Evolutionary conservation across 768 basidiomycete genomes (phyloP), one percentile per base, ranked within the genome.

Genomic region (Lanmaoa rubissima): DNA sequence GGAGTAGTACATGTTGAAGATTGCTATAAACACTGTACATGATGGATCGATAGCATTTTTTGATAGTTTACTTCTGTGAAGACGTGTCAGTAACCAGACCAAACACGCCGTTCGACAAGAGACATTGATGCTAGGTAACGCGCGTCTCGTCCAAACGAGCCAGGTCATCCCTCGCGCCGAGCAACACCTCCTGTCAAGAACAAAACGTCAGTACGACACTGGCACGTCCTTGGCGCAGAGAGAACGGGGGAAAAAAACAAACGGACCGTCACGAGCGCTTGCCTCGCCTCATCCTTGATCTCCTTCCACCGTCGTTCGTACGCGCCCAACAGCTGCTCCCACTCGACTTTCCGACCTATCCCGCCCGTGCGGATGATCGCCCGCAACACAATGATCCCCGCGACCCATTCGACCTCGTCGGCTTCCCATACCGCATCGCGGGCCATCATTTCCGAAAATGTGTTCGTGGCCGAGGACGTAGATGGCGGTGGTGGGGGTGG

Each of bases 261-360:
- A 46, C 19, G n/a, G 60, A 82, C 85, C 54, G 82, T 81, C 14
- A 85, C 84, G 58, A 85, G 75, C 1, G 79, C 78, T 67, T 86
- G 85, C 57, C 85, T 72, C 14, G 82, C 78, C 67, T 86, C 85
- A 61, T 86, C 85, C 65, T 83, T 83, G 57, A 86, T 86, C 66
- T 86, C 85, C 65, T 86, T 86, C 85, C 85, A 86, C 52, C 84
- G 70, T n/a, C 78, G 74, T 63, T 86, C 84, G 65, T 86, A 86
- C 8, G 76, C 79, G 41, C 77, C 73, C 65, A 86, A 52, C 21
- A 86, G 61, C 32, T 79, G 79, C 51, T 80, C 82, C 63, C 83
- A 85, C 55, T 83, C 78, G 41, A 79, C 75, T 58, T 79, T 72
- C 59, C 80, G 78, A n/a, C 76, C 76, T 42, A 78, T 68, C 66